phyloP scores from a whole-genome alignment of 1,284 basidiomycete species.

The Moniliophthora roreri region DNA sequence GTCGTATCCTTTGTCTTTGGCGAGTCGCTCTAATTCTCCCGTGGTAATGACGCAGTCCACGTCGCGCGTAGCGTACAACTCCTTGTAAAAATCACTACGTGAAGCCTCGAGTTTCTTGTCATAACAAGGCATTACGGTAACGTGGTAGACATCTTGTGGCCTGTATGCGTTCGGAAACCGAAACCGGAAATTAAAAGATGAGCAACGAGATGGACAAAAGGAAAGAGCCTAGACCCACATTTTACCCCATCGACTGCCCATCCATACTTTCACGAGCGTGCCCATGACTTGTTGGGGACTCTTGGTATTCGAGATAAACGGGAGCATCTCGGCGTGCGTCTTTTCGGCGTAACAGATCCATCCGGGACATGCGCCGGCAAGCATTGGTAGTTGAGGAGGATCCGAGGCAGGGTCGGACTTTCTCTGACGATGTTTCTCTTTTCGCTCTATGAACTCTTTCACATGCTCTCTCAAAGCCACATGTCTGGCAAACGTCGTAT shows the following conservation, averaged over 20 bases:
- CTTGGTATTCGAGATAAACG: slow-evolving; percentile 86
- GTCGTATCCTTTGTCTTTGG: slow-evolving; percentile 83
- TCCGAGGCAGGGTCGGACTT: background rate
- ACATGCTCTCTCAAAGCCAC: slow-evolving; percentile 82
- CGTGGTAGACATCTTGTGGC: slow-evolving; percentile 88
- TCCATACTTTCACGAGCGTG: slow-evolving; percentile 86
- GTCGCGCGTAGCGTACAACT: slow-evolving; percentile 79
- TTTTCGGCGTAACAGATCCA: slow-evolving; percentile 99
- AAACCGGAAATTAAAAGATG: slow-evolving; percentile 1
- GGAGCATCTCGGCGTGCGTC: slow-evolving; percentile 91
- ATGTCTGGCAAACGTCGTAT: slow-evolving; percentile 94
- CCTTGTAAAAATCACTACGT: slow-evolving; percentile 86
- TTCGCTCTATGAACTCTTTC: slow-evolving; percentile 80
- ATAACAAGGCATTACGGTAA: slow-evolving; percentile 98
- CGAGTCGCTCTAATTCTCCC: slow-evolving; percentile 88
- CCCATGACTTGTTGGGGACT: slow-evolving; percentile 96
- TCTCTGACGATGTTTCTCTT: slow-evolving; percentile 18
- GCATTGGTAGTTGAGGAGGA: slow-evolving; percentile 70
- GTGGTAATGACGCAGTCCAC: slow-evolving; percentile 99
- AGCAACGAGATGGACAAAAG: background rate
- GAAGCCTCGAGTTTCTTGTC: slow-evolving; percentile 99
- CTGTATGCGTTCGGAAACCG: slow-evolving; percentile 36
- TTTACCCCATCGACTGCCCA: slow-evolving; percentile 63
- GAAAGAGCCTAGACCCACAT: slow-evolving; percentile 46
- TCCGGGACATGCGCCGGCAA: slow-evolving; percentile 95